These are phyloP conservation scores for Hyaloperonospora brassicae DNA, from an alignment of 352 stramenopile species.

Conservation along the genomic window DNA sequence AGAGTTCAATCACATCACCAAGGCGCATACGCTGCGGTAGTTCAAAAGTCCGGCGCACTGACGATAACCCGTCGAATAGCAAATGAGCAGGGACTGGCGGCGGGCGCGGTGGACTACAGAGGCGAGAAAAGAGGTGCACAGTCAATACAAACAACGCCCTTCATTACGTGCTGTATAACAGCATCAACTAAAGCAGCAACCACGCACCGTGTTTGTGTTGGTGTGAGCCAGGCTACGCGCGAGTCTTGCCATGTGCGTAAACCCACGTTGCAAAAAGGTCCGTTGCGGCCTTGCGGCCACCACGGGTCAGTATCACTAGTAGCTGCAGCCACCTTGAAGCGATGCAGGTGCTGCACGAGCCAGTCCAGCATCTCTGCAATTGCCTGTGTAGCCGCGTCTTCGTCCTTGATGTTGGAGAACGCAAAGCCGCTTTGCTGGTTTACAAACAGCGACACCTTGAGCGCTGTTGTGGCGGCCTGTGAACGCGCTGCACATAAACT, in stretches of 20 bases:
- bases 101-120: slow-evolving; percentile 49
- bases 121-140: slow-evolving; percentile 9
- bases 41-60: slow-evolving; percentile 80
- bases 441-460: slow-evolving; percentile 51
- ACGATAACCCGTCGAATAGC: slow-evolving; percentile 78
- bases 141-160: neutral
- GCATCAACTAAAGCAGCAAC: too few relatives aligned
- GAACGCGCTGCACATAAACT: slow-evolving; percentile 25
- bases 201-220: slow-evolving; percentile 51
- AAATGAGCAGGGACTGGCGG: slow-evolving; percentile 63
- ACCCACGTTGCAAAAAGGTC: slow-evolving; percentile 79
- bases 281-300: slow-evolving; percentile 84
- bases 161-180: too few relatives aligned
- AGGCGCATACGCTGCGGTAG: slow-evolving; percentile 80
- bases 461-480: slow-evolving; percentile 7
- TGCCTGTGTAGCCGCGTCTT: slow-evolving; percentile 81
- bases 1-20: slow-evolving; percentile 78
- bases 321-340: slow-evolving; percentile 60
- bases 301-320: slow-evolving; percentile 77
- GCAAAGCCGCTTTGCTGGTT: slow-evolving; percentile 74
- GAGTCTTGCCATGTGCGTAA: slow-evolving; percentile 71
- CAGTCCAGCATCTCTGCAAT: slow-evolving; percentile 83
- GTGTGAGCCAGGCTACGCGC: slow-evolving; percentile 57
- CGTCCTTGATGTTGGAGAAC: slow-evolving; percentile 85
- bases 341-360: slow-evolving; percentile 76